Evolutionary conservation across 352 stramenopile species (phyloP).

Genomic region (Poterioochromonas sp.): DNA sequence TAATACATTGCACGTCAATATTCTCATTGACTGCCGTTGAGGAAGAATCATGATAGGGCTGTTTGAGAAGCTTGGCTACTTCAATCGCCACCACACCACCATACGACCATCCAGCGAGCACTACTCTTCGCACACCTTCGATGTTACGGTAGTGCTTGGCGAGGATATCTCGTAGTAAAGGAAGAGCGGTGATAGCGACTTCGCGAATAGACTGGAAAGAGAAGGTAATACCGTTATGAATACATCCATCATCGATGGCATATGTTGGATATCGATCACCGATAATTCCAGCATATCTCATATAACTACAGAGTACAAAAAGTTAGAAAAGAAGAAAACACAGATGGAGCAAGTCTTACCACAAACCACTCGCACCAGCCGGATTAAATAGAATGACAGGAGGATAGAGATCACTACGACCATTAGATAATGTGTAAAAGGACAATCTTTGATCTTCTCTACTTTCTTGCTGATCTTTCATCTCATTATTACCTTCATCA

Average conservation of each 20-base stretch:
- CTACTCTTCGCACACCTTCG: slow-evolving; percentile 41
- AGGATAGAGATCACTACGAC: neutral
- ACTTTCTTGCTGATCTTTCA: neutral
- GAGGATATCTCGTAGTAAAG: slow-evolving; percentile 49
- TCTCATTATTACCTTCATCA: too few relatives aligned
- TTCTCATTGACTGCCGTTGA: too few relatives aligned
- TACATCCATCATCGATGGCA: slow-evolving; percentile 32
- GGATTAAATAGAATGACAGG: slow-evolving; percentile 36
- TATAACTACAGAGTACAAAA: neutral
- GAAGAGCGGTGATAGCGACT: neutral
- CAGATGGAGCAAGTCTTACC: slow-evolving; percentile 48
- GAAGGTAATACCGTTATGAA: neutral
- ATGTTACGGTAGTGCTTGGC: slow-evolving; percentile 39
- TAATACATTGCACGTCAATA: neutral
- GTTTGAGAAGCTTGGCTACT: slow-evolving; percentile 37
- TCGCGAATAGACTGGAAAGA: slow-evolving; percentile 43
- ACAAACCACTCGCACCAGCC: slow-evolving; percentile 55
- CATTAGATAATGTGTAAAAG: neutral
- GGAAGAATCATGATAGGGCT: neutral
- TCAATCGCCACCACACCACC: slow-evolving; percentile 54
- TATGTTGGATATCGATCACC: slow-evolving; percentile 41
- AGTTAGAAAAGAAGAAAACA: neutral
- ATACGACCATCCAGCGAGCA: slow-evolving; percentile 57
- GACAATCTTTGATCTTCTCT: neutral
- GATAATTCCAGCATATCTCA: neutral